Base-by-base conservation (phyloP, 805 yeast species). In the Ogataea paradorogensis region DNA sequence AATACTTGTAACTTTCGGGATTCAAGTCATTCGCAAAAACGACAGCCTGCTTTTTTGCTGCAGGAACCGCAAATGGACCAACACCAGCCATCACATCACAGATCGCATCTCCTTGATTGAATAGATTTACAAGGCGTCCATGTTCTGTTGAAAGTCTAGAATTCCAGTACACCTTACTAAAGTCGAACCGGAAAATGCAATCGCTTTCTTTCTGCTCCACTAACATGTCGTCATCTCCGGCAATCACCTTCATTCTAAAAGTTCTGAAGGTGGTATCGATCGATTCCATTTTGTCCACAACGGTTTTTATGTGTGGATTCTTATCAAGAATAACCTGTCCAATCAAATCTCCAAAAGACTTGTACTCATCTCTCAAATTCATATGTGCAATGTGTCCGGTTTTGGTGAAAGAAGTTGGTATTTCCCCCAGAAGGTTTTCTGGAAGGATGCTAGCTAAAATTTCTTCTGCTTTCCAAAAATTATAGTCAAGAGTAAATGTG, bases 1-100 rank as follows among this genome's bases (percentile, higher is more conserved):
- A 71, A 54, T 84, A 83, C 48, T 78, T 76, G 62, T 67, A 85
- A 43, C 95, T 82, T 44, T 83, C 85, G 0, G 97, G 98, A 56
- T 93, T 93, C 59, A 93, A 69, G 61, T 93, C 99, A 59, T 90
- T 93, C 9, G 97, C 96, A 51, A 93, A 69, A 0, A 87, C 95
- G 37, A 90, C 59, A 9, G 81, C 84, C 11, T 75, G 74, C 46
- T 83, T 86, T 61, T 84, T 88, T 10, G 90, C 98, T 0, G 97
- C 95, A 0, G 99, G 99, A 1, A 93, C 78, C 1, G 95, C 91
- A 67, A 95, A 93, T 4, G 99, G 99, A 0, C 99, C 99, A 2
- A 93, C 98, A 33, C 99, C 99, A 1, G 96, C 98, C 78, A 95
- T 86, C 0, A 89, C 97, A 66, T 93, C 99, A 53, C 88, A 87